Percentiles rank a stretch among this genome's conserved stretches.
These are phyloP conservation scores for Syncephalastrum monosporum DNA, from an alignment of 371 early-diverging fungal species.

Conservation along the genomic window DNA sequence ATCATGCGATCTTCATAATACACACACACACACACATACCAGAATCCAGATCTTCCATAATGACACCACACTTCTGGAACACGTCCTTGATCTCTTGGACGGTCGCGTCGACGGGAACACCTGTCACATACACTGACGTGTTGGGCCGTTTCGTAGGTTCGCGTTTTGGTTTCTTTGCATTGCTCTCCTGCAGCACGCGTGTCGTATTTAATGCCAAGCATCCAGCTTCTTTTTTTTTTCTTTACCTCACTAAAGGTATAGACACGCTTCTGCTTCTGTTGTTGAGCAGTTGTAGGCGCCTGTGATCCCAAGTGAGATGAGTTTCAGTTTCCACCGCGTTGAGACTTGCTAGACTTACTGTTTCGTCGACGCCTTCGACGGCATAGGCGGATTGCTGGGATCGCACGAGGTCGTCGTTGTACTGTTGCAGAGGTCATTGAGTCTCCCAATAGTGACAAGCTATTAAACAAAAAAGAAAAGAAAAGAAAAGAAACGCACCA, in stretches of 20 bases:
- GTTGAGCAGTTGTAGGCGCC: slow-evolving; percentile 24
- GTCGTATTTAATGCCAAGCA: not conserved
- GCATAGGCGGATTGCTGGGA: slow-evolving; percentile 84
- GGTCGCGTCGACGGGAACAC: slow-evolving; percentile 81
- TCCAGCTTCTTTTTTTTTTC: not conserved
- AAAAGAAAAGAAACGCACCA: slow-evolving; percentile 46
- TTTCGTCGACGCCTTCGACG: slow-evolving; percentile 57
- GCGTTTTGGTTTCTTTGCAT: slow-evolving; percentile 50
- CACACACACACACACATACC: slow-evolving; percentile 28
- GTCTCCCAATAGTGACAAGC: too few relatives aligned
- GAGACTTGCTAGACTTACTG: slow-evolving; percentile 22
- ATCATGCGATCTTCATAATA: too few relatives aligned
- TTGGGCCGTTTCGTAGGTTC: slow-evolving; percentile 54
- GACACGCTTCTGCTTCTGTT: slow-evolving; percentile 36
- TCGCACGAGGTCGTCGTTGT: slow-evolving; percentile 70
- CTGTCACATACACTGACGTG: slow-evolving; percentile 86
- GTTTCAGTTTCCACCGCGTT: too few relatives aligned
- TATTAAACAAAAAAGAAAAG: too few relatives aligned
- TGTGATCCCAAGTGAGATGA: not conserved
- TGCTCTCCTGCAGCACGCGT: slow-evolving; percentile 18
- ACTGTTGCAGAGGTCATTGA: slow-evolving; percentile 35
- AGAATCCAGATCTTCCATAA: slow-evolving; percentile 80
- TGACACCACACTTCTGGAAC: slow-evolving; percentile 88
- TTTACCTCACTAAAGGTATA: slow-evolving; percentile 40
- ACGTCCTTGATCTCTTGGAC: slow-evolving; percentile 73